Conservation (phyloP, 129 eudicot species). For the Deinandra increscens region DNA sequence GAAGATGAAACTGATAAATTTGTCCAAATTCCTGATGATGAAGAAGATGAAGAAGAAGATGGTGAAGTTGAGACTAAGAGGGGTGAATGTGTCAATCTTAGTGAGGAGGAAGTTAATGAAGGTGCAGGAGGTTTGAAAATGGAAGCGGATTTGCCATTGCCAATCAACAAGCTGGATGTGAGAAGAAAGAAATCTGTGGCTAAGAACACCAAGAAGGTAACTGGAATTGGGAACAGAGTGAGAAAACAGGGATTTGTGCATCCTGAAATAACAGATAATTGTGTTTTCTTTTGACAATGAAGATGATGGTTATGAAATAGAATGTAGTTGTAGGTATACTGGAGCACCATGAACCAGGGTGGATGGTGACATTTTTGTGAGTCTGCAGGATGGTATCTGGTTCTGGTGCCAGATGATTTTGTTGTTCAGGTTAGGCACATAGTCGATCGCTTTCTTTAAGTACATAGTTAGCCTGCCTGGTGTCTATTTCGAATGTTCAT, state of each 20-base stretch:
- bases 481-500: not conserved
- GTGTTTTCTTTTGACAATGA: slow-evolving; percentile 22
- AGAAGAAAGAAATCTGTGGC: slow-evolving; percentile 52
- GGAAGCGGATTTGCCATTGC: slow-evolving; percentile 2
- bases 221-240: slow-evolving; percentile 46
- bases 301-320: slow-evolving; percentile 15
- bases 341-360: slow-evolving; percentile 16
- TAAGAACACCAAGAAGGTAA: slow-evolving; percentile 41
- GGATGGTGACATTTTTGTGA: slow-evolving; percentile 53
- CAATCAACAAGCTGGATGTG: slow-evolving; percentile 11
- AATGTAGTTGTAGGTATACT: not conserved
- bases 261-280: slow-evolving; percentile 21
- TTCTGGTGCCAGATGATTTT: not conserved
- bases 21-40: no score
- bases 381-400: slow-evolving; percentile 31
- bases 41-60: no score
- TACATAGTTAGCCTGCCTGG: slow-evolving; percentile 19
- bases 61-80: slow-evolving; percentile 5
- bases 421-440: slow-evolving; percentile 24
- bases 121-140: not conserved
- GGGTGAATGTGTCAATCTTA: not conserved
- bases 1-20: no score
- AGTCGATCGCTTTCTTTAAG: not conserved
- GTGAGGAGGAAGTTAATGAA: no score
- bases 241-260: slow-evolving; percentile 27